phyloP scores from a whole-genome alignment of 805 yeast genomes.

The Ogataea naganishii region DNA sequence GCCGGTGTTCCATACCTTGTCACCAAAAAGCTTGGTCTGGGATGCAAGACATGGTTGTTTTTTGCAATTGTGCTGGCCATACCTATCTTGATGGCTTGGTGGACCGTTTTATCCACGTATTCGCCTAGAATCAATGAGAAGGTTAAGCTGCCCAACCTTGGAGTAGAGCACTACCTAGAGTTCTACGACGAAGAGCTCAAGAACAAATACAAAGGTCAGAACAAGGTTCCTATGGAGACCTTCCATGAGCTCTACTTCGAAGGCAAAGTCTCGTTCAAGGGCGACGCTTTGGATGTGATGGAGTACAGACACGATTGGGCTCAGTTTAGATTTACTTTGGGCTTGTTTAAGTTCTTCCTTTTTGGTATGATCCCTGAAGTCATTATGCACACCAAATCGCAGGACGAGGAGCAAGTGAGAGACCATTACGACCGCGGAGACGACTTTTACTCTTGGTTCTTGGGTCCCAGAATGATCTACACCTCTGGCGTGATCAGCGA shows the following conservation, averaged over 20 bases:
- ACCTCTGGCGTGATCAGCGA: slow-evolving; percentile 81
- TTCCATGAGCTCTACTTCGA: slow-evolving; percentile 84
- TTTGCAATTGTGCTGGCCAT: slow-evolving; percentile 44
- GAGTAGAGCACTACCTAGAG: slow-evolving; percentile 71
- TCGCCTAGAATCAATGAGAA: slow-evolving; percentile 79
- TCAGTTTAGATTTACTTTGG: slow-evolving; percentile 64
- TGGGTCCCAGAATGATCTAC: slow-evolving; percentile 92
- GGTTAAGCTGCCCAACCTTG: slow-evolving; percentile 65
- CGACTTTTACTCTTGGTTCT: slow-evolving; percentile 88
- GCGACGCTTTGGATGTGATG: slow-evolving; percentile 75
- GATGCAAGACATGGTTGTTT: slow-evolving; percentile 58
- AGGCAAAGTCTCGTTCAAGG: slow-evolving; percentile 78
- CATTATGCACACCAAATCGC: slow-evolving; percentile 83
- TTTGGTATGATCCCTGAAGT: slow-evolving; percentile 91
- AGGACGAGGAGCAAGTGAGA: slow-evolving; percentile 94
- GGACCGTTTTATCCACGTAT: slow-evolving; percentile 70
- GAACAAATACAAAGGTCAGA: slow-evolving; percentile 58
- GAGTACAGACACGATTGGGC: slow-evolving; percentile 94
- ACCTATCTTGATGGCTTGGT: slow-evolving; percentile 73
- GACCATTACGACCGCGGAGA: slow-evolving; percentile 96
- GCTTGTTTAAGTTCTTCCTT: slow-evolving; percentile 71
- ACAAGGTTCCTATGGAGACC: slow-evolving; percentile 86
- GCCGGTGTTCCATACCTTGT: slow-evolving; percentile 53
- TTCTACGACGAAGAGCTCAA: slow-evolving; percentile 69
- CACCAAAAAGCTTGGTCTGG: slow-evolving; percentile 60